Conservation (phyloP, 805 yeast species). For the Zygosaccharomyces rouxii region DNA sequence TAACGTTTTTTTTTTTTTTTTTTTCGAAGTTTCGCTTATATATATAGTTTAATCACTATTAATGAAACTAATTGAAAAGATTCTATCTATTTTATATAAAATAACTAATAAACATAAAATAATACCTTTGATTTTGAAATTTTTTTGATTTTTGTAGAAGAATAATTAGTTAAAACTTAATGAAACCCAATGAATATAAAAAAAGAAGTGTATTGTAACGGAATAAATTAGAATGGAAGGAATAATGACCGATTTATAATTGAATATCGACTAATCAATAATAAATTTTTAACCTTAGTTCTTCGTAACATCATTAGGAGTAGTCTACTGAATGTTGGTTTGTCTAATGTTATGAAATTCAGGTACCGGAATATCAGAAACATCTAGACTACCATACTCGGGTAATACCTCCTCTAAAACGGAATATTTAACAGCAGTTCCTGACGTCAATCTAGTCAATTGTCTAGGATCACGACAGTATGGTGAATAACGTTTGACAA, state of each 20-base stretch:
- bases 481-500: constrained; percentile 48
- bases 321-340: constrained; percentile 18
- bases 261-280: neutral
- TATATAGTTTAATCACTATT: neutral
- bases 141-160: neutral
- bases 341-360: constrained; percentile 37
- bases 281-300: neutral
- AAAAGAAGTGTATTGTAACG: neutral
- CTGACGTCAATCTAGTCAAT: constrained; percentile 42
- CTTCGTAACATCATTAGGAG: constrained; percentile 4
- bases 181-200: constrained; percentile 1
- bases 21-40: no score
- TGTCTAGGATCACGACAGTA: constrained; percentile 47
- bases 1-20: neutral
- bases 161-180: neutral
- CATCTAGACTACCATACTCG: constrained; percentile 38
- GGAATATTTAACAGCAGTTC: constrained; percentile 43
- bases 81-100: constrained; percentile 4
- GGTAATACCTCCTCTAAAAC: constrained; percentile 38
- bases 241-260: neutral
- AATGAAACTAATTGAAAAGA: neutral
- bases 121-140: neutral
- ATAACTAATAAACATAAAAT: constrained; percentile 3
- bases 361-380: constrained; percentile 41
- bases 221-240: neutral